Evolutionary conservation across 108 stramenopile species (phyloP).

Genomic region (Thalassiosira profunda): DNA sequence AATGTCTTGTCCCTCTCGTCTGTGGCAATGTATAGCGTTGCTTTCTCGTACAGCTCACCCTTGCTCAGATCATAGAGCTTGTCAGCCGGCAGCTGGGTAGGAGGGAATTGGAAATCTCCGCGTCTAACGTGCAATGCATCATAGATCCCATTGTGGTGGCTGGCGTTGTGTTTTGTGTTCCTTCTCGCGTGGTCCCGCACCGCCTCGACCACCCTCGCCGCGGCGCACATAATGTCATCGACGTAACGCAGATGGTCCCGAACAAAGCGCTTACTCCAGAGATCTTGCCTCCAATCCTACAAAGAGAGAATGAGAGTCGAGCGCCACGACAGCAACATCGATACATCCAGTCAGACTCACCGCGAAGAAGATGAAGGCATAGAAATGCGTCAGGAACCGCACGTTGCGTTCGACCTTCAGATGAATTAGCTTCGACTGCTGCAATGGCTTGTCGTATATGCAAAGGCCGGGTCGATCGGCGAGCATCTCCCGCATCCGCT

Average conservation of each 20-base stretch:
- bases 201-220: constrained; percentile 54
- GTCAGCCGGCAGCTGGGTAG: constrained; percentile 47
- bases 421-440: constrained; percentile 52
- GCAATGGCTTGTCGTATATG: constrained; percentile 55
- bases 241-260: constrained; percentile 58
- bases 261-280: constrained; percentile 60
- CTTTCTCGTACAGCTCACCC: constrained; percentile 43
- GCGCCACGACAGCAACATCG: too few relatives aligned
- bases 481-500: constrained; percentile 64
- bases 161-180: constrained; percentile 25
- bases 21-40: constrained; percentile 64
- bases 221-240: constrained; percentile 62
- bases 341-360: too few relatives aligned
- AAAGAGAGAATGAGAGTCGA: too few relatives aligned
- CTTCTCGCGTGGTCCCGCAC: constrained; percentile 44
- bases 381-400: constrained; percentile 56
- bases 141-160: constrained; percentile 59
- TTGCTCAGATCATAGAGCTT: constrained; percentile 48
- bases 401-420: constrained; percentile 26
- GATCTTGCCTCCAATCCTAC: constrained; percentile 75
- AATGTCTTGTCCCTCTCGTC: constrained; percentile 57
- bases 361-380: constrained; percentile 66
- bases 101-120: constrained; percentile 70
- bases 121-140: constrained; percentile 90
- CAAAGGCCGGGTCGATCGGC: constrained; percentile 53